Percentiles rank a stretch among this genome's conserved stretches.
Conservation (phyloP, 2,329 filamentous ascomycete genomes). For the Pestalotiopsis sp. region DNA sequence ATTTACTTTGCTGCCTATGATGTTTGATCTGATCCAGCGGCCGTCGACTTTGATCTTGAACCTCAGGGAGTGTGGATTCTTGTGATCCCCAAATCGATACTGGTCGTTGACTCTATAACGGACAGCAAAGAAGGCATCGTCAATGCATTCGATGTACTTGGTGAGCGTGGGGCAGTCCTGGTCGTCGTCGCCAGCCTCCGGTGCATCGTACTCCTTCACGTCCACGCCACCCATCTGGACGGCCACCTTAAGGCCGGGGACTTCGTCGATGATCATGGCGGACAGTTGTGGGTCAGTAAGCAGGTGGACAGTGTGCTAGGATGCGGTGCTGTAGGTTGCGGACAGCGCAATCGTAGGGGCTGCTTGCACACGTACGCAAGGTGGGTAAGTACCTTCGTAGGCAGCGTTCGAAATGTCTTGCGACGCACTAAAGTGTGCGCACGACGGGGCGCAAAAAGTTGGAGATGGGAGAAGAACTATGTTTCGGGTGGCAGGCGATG, state of each 20-base stretch:
- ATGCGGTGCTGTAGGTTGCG: too few species aligned
- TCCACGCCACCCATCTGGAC: slow-evolving; percentile 22
- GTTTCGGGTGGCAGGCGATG: too few species aligned
- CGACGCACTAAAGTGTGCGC: too few species aligned
- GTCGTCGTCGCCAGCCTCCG: slow-evolving; percentile 19
- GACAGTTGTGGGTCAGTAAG: too few species aligned
- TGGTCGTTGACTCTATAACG: slow-evolving; percentile 15
- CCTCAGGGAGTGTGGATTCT: slow-evolving; percentile 18
- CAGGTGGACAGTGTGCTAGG: too few species aligned
- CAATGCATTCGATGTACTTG: slow-evolving; percentile 34
- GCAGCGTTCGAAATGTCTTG: too few species aligned
- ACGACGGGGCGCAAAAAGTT: too few species aligned
- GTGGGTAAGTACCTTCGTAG: too few species aligned
- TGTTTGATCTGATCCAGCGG: slow-evolving; percentile 1
- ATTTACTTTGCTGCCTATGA: neutral
- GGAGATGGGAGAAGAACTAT: too few species aligned
- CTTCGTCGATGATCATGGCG: too few species aligned
- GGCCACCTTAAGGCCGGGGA: slow-evolving; percentile 16
- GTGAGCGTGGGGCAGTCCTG: slow-evolving; percentile 15
- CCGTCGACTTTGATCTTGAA: slow-evolving; percentile 27
- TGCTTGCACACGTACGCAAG: too few species aligned
- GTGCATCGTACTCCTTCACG: slow-evolving; percentile 27
- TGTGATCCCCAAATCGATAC: slow-evolving; percentile 29
- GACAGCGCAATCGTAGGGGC: too few species aligned
- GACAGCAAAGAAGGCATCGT: slow-evolving; percentile 29